Base-by-base conservation (phyloP, 2,329 filamentous ascomycete species). In the Microcyclospora pomicola region DNA sequence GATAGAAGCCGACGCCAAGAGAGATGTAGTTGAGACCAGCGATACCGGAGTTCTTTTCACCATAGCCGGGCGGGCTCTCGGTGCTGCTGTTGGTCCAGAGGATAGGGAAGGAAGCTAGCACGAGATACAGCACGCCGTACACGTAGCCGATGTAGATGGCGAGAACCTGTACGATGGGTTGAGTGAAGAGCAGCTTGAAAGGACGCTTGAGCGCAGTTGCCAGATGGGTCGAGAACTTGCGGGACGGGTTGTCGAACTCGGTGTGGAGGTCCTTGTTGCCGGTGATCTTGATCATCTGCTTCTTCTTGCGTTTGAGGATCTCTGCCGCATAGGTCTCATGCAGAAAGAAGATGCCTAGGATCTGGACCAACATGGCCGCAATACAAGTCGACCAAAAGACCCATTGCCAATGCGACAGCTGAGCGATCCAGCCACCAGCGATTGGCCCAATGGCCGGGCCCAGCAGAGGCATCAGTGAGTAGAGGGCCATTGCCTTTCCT, bases 371-470 rank as follows among this genome's bases (percentile, higher is more conserved):
- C 1, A 66, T 77, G 40, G 75, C 73, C 15, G 64, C 64, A 40
- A 83, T 77, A 1, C 74, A 73, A 1, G 76, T 80, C 0, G 73
- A 66, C 59, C 72, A 82, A 60, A 84, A 85, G 6, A 75, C 72
- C 80, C 80, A 85, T 30, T 79, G 69, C 81, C 81, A 85, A 1
- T 69, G 75, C 6, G 69, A 73, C 43, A 71, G 63, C 48, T 78
- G 60, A 0, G 75, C 66, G 15, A 82, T 75, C 52, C 76, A 82
- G 0, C 73, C 77, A 9, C 77, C 77, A 0, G 69, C 68, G 2
- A 82, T 72, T 0, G 78, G 79, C 0, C 77, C 78, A 4, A 80
- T 60, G 1, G 74, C 74, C 2, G 77, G 77, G 0, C 77, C 78
- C 0, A 82, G 66, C 0, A 82, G 62, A 0, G 77, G 77, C 1